phyloP scores from a whole-genome alignment of 345 rosid species.

The Linum usitatissimum region DNA sequence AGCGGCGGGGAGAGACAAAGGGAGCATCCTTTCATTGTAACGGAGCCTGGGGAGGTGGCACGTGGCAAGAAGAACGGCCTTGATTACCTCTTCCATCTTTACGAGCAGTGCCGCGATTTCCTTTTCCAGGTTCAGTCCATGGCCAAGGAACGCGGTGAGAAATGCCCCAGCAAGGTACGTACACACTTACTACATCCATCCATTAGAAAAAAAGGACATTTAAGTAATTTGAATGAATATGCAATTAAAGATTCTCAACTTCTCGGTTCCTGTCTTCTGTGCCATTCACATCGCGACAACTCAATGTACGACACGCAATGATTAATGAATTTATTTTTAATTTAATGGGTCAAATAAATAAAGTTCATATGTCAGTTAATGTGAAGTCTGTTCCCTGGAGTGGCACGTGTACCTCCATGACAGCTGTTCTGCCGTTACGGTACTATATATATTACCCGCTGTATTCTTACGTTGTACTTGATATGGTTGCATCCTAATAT shows the following conservation, averaged over 20 bases:
- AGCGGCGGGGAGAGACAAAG: constrained; percentile 55
- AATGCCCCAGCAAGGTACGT: constrained; percentile 94
- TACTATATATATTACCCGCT: no score
- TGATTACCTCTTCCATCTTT: constrained; percentile 93
- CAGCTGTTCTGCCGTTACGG: neutral
- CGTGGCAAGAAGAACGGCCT: constrained; percentile 99
- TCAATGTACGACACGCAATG: neutral
- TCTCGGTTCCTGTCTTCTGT: neutral
- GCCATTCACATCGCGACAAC: neutral
- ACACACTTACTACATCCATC: neutral
- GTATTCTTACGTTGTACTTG: no score
- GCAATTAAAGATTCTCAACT: constrained; percentile 1
- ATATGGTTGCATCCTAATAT: no score
- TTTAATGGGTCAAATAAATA: neutral
- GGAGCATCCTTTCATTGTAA: constrained; percentile 98
- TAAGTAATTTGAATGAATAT: no score
- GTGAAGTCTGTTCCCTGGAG: neutral
- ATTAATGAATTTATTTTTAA: no score
- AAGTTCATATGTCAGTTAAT: no score
- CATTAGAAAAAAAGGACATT: no score
- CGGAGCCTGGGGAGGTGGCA: constrained; percentile 99
- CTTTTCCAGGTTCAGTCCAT: constrained; percentile 82
- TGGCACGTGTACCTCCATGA: neutral
- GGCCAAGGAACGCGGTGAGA: constrained; percentile 92
- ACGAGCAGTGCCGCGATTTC: constrained; percentile 95